Evolutionary conservation across 2,329 filamentous ascomycete species (phyloP).

Genomic region (Fusarium sp.): DNA sequence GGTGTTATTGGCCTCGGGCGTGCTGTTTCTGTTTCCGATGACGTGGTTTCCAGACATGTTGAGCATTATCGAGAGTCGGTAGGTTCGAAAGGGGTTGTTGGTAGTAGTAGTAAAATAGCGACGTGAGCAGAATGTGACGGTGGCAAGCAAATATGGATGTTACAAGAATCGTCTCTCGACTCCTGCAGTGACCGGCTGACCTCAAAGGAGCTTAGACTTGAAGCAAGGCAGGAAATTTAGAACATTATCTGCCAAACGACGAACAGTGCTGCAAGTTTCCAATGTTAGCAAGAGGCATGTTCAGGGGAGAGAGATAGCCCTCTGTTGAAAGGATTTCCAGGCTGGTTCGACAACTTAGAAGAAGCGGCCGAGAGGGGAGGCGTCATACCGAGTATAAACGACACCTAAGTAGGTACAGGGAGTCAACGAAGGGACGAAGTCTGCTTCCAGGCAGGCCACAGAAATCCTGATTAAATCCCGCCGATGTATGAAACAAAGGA

Average conservation of each 20-base stretch:
- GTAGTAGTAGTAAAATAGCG: slow-evolving; percentile 11
- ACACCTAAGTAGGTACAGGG: slow-evolving; percentile 31
- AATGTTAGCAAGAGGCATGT: slow-evolving; percentile 37
- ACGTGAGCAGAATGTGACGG: slow-evolving; percentile 37
- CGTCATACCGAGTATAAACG: slow-evolving; percentile 48
- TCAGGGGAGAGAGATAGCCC: slow-evolving; percentile 7
- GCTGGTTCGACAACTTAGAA: slow-evolving; percentile 37
- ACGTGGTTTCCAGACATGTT: slow-evolving; percentile 77
- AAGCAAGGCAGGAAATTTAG: slow-evolving; percentile 48
- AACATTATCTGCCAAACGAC: slow-evolving; percentile 51
- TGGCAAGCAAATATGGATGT: slow-evolving; percentile 39
- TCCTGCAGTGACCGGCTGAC: slow-evolving; percentile 89
- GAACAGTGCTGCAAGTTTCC: slow-evolving; percentile 34
- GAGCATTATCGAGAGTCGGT: slow-evolving; percentile 57
- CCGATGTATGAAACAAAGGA: slow-evolving; percentile 47
- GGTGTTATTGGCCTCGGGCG: slow-evolving; percentile 87
- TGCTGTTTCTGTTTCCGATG: slow-evolving; percentile 93
- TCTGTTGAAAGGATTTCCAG: slow-evolving; percentile 10
- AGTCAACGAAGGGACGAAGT: slow-evolving; percentile 51
- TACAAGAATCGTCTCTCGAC: slow-evolving; percentile 54
- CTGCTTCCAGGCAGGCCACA: slow-evolving; percentile 57
- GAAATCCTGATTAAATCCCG: slow-evolving; percentile 47
- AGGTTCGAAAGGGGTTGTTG: slow-evolving; percentile 20
- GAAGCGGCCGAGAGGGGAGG: slow-evolving; percentile 12
- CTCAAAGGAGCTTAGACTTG: slow-evolving; percentile 74